phyloP scores from a whole-genome alignment of 202 grass and related monocot species.

The Tripidium arundinaceum region DNA sequence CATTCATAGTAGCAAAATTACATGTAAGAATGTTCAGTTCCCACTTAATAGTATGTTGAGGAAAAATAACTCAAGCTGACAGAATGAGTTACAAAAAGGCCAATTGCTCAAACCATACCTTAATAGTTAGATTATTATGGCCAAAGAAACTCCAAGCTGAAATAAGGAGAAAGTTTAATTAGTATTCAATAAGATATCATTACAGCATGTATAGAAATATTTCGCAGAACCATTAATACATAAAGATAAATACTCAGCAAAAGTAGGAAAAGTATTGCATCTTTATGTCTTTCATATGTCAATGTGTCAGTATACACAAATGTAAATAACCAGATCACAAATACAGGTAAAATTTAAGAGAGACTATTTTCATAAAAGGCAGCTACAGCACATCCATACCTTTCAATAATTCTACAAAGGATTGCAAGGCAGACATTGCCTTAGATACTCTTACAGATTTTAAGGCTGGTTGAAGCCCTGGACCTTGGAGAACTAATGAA shows the following conservation, averaged over 20 bases:
- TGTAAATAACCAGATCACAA: neutral
- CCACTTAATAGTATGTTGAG: neutral
- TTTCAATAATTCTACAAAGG: slow-evolving; percentile 57
- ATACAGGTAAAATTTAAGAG: neutral
- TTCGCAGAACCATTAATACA: neutral
- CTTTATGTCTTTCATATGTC: neutral
- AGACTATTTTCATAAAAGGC: neutral
- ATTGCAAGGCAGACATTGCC: slow-evolving; percentile 52
- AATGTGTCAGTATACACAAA: neutral
- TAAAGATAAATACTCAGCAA: neutral
- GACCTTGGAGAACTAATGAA: slow-evolving; percentile 73
- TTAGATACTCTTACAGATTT: slow-evolving; percentile 59
- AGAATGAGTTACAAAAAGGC: slow-evolving; percentile 2
- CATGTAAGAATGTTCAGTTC: neutral
- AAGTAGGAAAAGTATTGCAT: neutral
- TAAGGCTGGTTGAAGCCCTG: slow-evolving; percentile 58
- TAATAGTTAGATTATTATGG: slow-evolving; percentile 39
- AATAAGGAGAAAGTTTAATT: slow-evolving; percentile 27
- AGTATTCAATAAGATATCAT: slow-evolving; percentile 25
- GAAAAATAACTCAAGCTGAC: neutral
- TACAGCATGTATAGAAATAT: slow-evolving; percentile 7
- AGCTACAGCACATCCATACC: slow-evolving; percentile 35
- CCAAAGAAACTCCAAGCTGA: slow-evolving; percentile 83
- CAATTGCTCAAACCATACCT: slow-evolving; percentile 28
- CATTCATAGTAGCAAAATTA: neutral